Evolutionary conservation across 805 yeast species (phyloP), one percentile per base, ranked within the genome.

Genomic region (Starmerella vitae): DNA sequence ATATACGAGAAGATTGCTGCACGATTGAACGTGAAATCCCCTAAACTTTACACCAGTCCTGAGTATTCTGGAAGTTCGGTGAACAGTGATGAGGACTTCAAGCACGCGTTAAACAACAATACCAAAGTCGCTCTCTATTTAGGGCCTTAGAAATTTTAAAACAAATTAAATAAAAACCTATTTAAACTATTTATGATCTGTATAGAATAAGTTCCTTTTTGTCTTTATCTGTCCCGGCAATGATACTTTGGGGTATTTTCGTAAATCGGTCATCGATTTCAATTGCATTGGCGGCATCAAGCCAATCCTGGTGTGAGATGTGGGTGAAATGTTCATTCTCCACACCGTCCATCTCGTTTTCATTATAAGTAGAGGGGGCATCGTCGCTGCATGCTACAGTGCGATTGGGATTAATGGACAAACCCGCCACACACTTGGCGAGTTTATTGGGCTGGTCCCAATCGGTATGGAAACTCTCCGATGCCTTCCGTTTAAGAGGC

Each of bases 41-140:
- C 52, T 12, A 48, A 53, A 29, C 43, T 56, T 29, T 56, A 49
- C 41, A 50, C 53, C 39, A 51, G 49, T 22, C 53, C 49, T 24
- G 50, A 50, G 20, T 43, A 43, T 12, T 42, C 43, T 2, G 62
- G 58, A 29, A 45, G 45, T 5, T 43, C 50, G 8, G 42, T 50
- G 8, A 53, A 35, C 28, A 49, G 45, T 34, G 59, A 60, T 20
- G 56, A 41, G 5, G 58, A 51, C 30, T 54, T 59, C 34, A 47
- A 43, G 12, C 39, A 37, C 13, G 56, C 53, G 2, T 39, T 60
- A 30, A 48, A 47, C 22, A 55, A 51, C 24, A 51, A 50, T 31
- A 45, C 50, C 29, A 60, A 60, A 44, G 38, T 60, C 22, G 61
- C 58, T 1, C 42, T 60, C 14, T 55, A 52, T 37, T 25, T 44